Base-by-base conservation (phyloP, 163 green algal species). In the Chlamydomonas reinhardtii region DNA sequence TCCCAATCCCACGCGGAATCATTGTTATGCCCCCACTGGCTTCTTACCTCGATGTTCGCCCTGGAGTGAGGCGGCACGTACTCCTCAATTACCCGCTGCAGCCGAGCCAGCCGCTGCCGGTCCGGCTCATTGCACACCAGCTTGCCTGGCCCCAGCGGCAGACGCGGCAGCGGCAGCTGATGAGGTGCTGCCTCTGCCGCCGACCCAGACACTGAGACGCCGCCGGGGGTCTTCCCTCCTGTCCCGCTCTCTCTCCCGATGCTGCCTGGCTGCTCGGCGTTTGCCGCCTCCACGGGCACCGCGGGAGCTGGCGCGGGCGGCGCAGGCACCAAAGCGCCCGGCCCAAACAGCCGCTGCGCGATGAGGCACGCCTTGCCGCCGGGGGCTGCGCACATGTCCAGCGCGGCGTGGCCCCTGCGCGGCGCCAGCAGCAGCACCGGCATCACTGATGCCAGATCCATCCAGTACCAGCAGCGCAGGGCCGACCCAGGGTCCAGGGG, bases 371-470 rank as follows among this genome's bases (percentile, higher is more conserved):
- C 95, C 88, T 98, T 98, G 74, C 96, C 95, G n/a, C 91, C 94
- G 34, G 94, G 94, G 27, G 94, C 91, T 0, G 94, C 94, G 65
- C 94, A 97, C 92, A 97, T 97, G 90, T 98, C 96, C 76, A 98
- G 89, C 24, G 97, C 90, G 0, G 76, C 81, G 25, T 94, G 87
- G 2, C 95, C 94, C 2, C 92, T 92, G 27, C 56, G n/a, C 2
- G 94, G 87, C 32, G 54, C 87, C 48, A 97, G 89, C 68, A 95
- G 94, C 35, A 93, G 70, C 0, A 96, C 94, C 1, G 95, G 91
- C 61, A 93, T 90, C 34, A 91, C 89, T 12, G 73, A 93, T 24
- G 93, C 93, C 54, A 88, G 74, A 71, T 95, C 92, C 37, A 95
- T 74, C 90, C 91, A 94, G 78, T 94, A 94, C 39, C 83, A 86